Evolutionary conservation across 768 basidiomycete species (phyloP).

Genomic region (Leucosporidium creatinivorum): DNA sequence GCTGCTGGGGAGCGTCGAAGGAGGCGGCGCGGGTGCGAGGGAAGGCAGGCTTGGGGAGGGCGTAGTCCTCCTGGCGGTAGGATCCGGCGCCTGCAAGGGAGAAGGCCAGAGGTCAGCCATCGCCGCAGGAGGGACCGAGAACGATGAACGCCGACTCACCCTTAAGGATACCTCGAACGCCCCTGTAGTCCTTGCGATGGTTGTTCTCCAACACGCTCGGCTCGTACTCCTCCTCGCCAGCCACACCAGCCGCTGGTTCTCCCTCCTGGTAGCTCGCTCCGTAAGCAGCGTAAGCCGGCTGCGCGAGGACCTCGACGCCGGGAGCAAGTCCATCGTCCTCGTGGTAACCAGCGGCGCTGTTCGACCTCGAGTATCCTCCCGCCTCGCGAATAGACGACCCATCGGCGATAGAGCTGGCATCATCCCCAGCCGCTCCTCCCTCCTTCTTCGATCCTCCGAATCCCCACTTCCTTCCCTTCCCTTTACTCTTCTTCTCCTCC

Average conservation of each 20-base stretch:
- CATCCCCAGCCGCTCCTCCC: background rate
- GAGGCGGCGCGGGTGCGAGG: conserved; percentile 32
- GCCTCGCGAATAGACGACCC: conserved; percentile 1
- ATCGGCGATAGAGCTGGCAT: conserved; percentile 2
- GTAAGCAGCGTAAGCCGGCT: conserved; percentile 17
- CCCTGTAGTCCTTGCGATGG: conserved; percentile 47
- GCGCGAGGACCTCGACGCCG: conserved; percentile 27
- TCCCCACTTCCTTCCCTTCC: conserved; percentile 18
- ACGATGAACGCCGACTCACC: conserved; percentile 48
- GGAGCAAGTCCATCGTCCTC: conserved; percentile 13
- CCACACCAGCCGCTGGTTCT: conserved; percentile 57
- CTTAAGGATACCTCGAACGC: conserved; percentile 75
- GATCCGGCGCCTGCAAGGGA: conserved; percentile 53
- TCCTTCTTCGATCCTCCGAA: conserved; percentile 20
- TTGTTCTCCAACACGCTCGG: conserved; percentile 20
- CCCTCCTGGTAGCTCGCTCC: conserved; percentile 52
- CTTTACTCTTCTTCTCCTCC: conserved; percentile 32
- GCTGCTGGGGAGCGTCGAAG: conserved; percentile 35
- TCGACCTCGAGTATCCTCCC: background rate
- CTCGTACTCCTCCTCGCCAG: conserved; percentile 56
- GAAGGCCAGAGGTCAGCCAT: background rate
- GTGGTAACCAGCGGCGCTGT: background rate
- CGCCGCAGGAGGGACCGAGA: background rate
- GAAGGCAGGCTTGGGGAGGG: conserved; percentile 69
- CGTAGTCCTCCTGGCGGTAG: conserved; percentile 65